Evolutionary conservation across 345 rosid species (phyloP).

Genomic region (Brassica carinata): DNA sequence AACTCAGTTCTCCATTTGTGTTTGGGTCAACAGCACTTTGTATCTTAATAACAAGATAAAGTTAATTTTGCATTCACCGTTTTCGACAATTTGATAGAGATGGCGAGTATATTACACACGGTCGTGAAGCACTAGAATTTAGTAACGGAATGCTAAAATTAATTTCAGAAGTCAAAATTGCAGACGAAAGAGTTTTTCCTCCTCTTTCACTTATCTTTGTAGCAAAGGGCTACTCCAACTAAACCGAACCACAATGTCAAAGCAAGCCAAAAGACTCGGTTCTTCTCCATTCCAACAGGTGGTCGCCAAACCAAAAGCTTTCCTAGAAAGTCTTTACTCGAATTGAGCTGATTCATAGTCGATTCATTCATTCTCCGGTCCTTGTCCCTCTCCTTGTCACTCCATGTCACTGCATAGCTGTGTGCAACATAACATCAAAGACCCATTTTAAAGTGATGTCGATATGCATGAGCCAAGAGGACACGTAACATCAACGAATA

Average conservation of each 20-base stretch:
- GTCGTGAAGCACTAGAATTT: not conserved
- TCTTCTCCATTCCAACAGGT: slow-evolving; percentile 66
- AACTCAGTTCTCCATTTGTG: not conserved
- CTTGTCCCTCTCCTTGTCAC: slow-evolving; percentile 69
- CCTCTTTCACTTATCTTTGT: slow-evolving; percentile 52
- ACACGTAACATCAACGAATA: slow-evolving; percentile 7
- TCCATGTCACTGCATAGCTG: slow-evolving; percentile 92
- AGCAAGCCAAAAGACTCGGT: slow-evolving; percentile 67
- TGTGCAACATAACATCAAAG: slow-evolving; percentile 38
- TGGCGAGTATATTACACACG: not conserved
- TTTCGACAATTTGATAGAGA: not conserved
- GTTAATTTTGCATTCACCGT: not conserved
- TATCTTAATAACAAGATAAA: not conserved
- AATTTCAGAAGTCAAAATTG: too few relatives aligned
- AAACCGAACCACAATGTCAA: slow-evolving; percentile 80
- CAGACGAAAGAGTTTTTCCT: not conserved
- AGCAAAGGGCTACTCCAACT: slow-evolving; percentile 84
- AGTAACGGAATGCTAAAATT: not conserved
- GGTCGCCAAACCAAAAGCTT: slow-evolving; percentile 87
- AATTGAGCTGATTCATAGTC: slow-evolving; percentile 66
- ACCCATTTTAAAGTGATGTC: not conserved
- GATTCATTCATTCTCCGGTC: slow-evolving; percentile 51
- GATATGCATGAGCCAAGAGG: not conserved
- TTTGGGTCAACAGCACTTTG: not conserved
- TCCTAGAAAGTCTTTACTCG: slow-evolving; percentile 66